phyloP scores from a whole-genome alignment of 139 green algal genomes.

The Mychonastes homosphaera region DNA sequence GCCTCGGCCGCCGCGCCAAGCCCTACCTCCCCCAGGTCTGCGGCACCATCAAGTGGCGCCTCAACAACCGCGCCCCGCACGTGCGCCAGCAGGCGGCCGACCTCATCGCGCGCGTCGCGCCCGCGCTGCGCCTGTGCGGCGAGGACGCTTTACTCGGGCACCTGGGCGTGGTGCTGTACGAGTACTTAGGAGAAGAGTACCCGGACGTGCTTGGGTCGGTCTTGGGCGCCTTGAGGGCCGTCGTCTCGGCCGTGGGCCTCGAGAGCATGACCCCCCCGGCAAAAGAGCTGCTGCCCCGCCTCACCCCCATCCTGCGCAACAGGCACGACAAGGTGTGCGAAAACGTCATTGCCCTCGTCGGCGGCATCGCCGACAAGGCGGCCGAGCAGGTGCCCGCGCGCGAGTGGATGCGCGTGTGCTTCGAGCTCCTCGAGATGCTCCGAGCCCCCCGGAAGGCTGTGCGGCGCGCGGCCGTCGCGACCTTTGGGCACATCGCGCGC shows the following conservation, averaged over 20 bases:
- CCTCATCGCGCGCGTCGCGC: conserved; percentile 86
- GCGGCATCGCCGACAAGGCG: conserved; percentile 91
- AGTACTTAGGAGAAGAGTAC: conserved; percentile 96
- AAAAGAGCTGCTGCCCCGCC: conserved; percentile 96
- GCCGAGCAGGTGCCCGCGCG: conserved; percentile 92
- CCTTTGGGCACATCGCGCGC: conserved; percentile 99
- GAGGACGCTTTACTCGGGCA: conserved; percentile 96
- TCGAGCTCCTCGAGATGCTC: conserved; percentile 98
- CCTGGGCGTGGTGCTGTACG: conserved; percentile 93
- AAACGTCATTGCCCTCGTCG: conserved; percentile 96
- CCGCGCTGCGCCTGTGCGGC: conserved; percentile 86
- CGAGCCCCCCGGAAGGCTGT: conserved; percentile 87
- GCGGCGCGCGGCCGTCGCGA: conserved; percentile 92
- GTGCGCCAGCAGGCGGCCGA: conserved; percentile 95
- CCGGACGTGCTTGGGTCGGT: conserved; percentile 96
- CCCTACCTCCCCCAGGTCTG: conserved; percentile 97
- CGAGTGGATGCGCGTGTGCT: conserved; percentile 99
- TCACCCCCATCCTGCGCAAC: conserved; percentile 99
- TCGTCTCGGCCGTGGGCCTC: conserved; percentile 97
- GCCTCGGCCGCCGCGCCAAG: conserved; percentile 80
- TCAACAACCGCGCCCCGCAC: conserved; percentile 97
- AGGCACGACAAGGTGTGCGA: conserved; percentile 86
- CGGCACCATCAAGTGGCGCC: conserved; percentile 98
- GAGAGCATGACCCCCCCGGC: conserved; percentile 97
- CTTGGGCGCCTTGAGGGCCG: conserved; percentile 87